A percentile compares a stretch with the other conserved stretches of the same genome.
Conservation (phyloP, 306 rosid species). For the Cyamopsis tetragonoloba region DNA sequence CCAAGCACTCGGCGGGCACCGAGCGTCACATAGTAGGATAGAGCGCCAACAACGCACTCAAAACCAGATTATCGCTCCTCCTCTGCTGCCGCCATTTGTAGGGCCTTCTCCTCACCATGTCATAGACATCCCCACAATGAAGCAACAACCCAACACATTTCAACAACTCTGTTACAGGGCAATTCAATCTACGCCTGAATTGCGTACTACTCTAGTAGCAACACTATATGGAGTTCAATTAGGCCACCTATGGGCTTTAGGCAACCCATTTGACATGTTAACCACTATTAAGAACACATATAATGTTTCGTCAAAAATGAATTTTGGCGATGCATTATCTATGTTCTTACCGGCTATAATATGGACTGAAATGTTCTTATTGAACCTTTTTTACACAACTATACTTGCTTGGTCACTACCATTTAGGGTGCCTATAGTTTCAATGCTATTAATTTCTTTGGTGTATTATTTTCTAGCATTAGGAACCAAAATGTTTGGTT, state of each 20-base stretch:
- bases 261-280: background rate
- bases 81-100: too few relatives aligned
- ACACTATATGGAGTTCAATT: background rate
- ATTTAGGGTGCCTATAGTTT: background rate
- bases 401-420: background rate
- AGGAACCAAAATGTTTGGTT: background rate
- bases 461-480: background rate
- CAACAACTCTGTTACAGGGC: background rate
- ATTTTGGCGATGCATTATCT: background rate
- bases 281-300: background rate
- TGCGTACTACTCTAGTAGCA: background rate
- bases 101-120: background rate
- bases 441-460: background rate
- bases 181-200: background rate
- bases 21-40: too few relatives aligned
- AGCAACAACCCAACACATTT: background rate
- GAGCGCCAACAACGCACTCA: too few relatives aligned
- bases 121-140: background rate
- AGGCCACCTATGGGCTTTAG: background rate
- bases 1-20: too few relatives aligned
- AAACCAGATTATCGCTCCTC: too few relatives aligned
- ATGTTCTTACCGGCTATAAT: background rate
- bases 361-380: background rate
- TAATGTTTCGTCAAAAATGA: background rate
- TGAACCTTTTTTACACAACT: background rate